phyloP scores from a whole-genome alignment of 1,284 basidiomycete genomes.

The Puccinia polysora region DNA sequence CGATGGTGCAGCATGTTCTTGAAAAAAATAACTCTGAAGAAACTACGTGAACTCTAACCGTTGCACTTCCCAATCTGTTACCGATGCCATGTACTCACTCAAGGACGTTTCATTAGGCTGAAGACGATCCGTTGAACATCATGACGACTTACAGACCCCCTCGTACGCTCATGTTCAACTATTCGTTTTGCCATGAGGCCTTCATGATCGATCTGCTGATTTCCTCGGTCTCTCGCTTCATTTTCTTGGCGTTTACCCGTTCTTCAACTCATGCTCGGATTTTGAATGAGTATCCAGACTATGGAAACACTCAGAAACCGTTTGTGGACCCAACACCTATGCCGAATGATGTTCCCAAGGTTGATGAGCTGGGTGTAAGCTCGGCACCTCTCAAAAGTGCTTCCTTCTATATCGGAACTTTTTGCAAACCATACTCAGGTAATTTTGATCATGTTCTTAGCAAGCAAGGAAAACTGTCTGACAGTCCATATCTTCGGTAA shows the following conservation, averaged over 20 bases:
- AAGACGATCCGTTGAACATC: not conserved
- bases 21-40: too few species aligned
- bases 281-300: not conserved
- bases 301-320: conserved; percentile 37
- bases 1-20: too few species aligned
- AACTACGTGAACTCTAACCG: too few species aligned
- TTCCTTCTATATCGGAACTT: conserved; percentile 97
- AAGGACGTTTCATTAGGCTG: too few species aligned
- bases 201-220: not conserved
- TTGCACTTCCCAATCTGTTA: too few species aligned
- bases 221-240: not conserved
- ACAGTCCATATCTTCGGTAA: not conserved
- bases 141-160: conserved; percentile 40
- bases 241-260: not conserved
- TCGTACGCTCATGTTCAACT: not conserved
- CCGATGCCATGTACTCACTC: too few species aligned
- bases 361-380: conserved; percentile 82
- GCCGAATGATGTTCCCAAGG: conserved; percentile 70
- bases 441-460: conserved; percentile 12
- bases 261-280: not conserved
- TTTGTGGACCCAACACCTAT: conserved; percentile 61
- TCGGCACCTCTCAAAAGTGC: conserved; percentile 94
- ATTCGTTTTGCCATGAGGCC: not conserved
- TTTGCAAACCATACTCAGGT: conserved; percentile 44
- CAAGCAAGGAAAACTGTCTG: not conserved